Evolutionary conservation across 148 eudicot genomes (phyloP), one percentile per base, ranked within the genome.

Genomic region (Dysphania ambrosioides): DNA sequence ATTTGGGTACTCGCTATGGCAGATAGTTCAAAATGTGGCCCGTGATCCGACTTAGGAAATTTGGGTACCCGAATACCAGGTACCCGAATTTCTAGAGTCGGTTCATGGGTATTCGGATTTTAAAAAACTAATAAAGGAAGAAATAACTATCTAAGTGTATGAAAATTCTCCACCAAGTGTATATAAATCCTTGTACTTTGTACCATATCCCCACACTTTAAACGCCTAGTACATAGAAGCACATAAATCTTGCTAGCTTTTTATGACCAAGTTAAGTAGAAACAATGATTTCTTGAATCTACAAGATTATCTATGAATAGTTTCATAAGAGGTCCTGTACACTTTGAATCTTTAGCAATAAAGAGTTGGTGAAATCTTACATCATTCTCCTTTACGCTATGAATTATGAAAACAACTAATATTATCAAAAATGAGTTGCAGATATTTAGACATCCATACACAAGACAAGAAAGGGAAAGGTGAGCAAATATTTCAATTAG

Each of bases 251-350:
- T 95, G 83, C 99, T 97, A 53, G 99, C 97, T 90, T 95, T 95
- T 68, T 96, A 92, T 53, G 99, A 95, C 27, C 92, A 83, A 77
- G 86, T 88, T 64, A 95, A 84, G 65, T 97, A 94, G 75, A 95
- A 95, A 80, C 93, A 89, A 71, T 97, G 97, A 74, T 95, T 95
- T 83, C 99, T 88, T n/a, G 97, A 76, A 80, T 95, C 92, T 61
- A 95, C 99, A 78, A 97, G 97, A 78, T 82, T 90, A 78, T 95
- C 97, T 49, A 95, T 89, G 80, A 95, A 95, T 72, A 89, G 87
- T 56, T 89, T 91, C 77, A 77, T 62, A 24, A 86, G 72, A 55
- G 75, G 69, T 75, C 73, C 90, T 75, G 79, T 79, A 67, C 89
- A 81, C 80, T 83, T 79, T 42, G 88, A 83, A 44, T 86, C 91